phyloP scores from a whole-genome alignment of 2,329 filamentous ascomycete species.

The Purpureocillium takamizusanense region DNA sequence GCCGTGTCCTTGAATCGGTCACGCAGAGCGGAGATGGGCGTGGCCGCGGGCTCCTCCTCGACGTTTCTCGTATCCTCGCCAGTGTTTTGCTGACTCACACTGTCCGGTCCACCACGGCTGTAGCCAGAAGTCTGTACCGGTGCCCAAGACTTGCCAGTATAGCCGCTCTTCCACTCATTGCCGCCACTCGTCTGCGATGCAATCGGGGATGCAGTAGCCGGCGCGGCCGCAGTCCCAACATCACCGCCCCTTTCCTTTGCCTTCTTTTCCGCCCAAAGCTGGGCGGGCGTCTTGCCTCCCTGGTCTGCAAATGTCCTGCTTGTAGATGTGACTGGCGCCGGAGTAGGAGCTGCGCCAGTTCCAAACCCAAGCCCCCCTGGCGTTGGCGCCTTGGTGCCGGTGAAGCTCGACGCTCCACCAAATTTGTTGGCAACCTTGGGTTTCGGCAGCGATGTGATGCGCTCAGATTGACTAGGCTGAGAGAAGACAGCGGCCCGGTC shows the following conservation, averaged over 20 bases:
- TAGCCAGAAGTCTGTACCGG: conserved; percentile 62
- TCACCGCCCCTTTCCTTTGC: conserved; percentile 59
- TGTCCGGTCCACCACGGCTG: conserved; percentile 49
- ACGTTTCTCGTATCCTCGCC: conserved; percentile 39
- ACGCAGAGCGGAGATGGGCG: conserved; percentile 64
- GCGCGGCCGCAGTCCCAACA: conserved; percentile 30
- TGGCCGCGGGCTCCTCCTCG: conserved; percentile 43
- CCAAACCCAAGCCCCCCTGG: conserved; percentile 61
- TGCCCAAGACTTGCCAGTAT: conserved; percentile 83
- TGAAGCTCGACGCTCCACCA: conserved; percentile 60
- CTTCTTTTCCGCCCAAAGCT: conserved; percentile 97
- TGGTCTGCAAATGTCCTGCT: conserved; percentile 91
- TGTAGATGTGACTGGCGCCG: conserved; percentile 62
- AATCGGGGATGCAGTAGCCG: conserved; percentile 43
- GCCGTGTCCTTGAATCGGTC: conserved; percentile 75
- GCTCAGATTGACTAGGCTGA: conserved; percentile 53
- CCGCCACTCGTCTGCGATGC: conserved; percentile 63
- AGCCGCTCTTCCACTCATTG: conserved; percentile 82
- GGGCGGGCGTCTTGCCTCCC: conserved; percentile 91
- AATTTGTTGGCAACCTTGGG: conserved; percentile 93
- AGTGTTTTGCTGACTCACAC: conserved; percentile 50
- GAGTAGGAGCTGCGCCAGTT: conserved; percentile 44
- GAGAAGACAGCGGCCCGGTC: conserved; percentile 70
- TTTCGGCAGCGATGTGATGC: conserved; percentile 82
- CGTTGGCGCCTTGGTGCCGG: conserved; percentile 80